Evolutionary conservation across 192 early-diverging fungal species (phyloP).

Genomic region (Geranomyces michiganensis): DNA sequence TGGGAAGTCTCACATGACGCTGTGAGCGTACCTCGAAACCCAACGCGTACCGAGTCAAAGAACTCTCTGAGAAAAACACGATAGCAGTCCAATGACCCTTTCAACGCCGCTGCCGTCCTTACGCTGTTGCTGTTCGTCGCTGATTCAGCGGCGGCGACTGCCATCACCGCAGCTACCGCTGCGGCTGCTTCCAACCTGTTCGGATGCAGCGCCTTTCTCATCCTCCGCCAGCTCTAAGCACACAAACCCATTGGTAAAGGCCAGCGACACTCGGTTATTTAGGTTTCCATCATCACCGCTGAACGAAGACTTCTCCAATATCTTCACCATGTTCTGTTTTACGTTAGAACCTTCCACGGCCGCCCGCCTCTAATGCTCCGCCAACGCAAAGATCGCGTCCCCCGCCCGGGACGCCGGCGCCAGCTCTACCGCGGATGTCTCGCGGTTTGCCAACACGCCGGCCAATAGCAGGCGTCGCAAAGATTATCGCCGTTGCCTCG

Average conservation of each 20-base stretch:
- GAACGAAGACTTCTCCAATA: not conserved
- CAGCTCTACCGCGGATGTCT: slow-evolving; percentile 24
- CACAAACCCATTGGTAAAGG: slow-evolving; percentile 1
- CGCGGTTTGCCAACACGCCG: slow-evolving; percentile 72
- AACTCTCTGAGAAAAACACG: no score
- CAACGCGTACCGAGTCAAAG: no score
- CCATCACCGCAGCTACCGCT: no score
- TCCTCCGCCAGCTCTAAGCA: not conserved
- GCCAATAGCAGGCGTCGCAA: slow-evolving; percentile 71
- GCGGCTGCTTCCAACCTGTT: no score
- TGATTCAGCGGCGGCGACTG: no score
- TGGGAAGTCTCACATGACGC: no score
- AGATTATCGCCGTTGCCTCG: slow-evolving; percentile 80
- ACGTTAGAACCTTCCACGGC: slow-evolving; percentile 3
- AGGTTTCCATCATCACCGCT: not conserved
- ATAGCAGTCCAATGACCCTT: no score
- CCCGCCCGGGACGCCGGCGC: slow-evolving; percentile 14
- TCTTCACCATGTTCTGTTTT: not conserved
- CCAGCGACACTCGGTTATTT: not conserved
- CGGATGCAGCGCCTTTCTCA: not conserved
- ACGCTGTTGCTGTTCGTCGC: no score
- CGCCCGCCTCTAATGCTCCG: not conserved
- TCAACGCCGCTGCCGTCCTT: no score
- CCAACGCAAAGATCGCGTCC: not conserved
- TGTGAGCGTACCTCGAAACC: no score